Percentiles rank a stretch among this genome's conserved stretches.
Conservation (phyloP, 495 filamentous ascomycete species). For the Aspergillus panamensis region DNA sequence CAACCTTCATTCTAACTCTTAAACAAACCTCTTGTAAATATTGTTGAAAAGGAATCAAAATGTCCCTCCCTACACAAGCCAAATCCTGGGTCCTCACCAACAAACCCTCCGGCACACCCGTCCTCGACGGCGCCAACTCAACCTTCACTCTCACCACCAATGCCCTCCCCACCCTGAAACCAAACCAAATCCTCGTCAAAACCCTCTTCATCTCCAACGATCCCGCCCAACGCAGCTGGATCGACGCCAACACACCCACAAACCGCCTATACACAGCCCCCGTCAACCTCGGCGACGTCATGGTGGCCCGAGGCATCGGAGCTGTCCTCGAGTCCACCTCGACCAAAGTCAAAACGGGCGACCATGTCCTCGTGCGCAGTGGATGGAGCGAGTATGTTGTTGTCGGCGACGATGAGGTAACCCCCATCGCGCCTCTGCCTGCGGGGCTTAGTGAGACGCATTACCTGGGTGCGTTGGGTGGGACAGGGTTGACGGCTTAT, state of each 20-base stretch:
- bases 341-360: not conserved
- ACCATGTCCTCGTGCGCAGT: not conserved
- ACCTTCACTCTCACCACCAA: constrained; percentile 26
- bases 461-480: constrained; percentile 5
- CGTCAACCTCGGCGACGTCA: constrained; percentile 39
- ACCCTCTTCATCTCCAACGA: constrained; percentile 59
- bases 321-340: not conserved
- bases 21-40: not conserved
- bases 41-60: not conserved
- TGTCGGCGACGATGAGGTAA: not conserved
- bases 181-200: constrained; percentile 56
- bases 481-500: constrained; percentile 11
- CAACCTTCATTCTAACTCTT: too few species aligned
- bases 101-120: constrained; percentile 23
- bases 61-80: not conserved
- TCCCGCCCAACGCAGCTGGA: constrained; percentile 65
- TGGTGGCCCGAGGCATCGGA: constrained; percentile 4
- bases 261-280: constrained; percentile 54
- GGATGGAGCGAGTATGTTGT: not conserved
- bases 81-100: constrained; percentile 30
- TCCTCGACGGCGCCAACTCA: constrained; percentile 24
- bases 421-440: not conserved
- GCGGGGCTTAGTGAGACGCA: constrained; percentile 1
- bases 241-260: constrained; percentile 40
- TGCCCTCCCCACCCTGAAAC: constrained; percentile 42